Evolutionary conservation across 75 land plant species (phyloP), one percentile per base, ranked within the genome.

Genomic region (Picea glauca): DNA sequence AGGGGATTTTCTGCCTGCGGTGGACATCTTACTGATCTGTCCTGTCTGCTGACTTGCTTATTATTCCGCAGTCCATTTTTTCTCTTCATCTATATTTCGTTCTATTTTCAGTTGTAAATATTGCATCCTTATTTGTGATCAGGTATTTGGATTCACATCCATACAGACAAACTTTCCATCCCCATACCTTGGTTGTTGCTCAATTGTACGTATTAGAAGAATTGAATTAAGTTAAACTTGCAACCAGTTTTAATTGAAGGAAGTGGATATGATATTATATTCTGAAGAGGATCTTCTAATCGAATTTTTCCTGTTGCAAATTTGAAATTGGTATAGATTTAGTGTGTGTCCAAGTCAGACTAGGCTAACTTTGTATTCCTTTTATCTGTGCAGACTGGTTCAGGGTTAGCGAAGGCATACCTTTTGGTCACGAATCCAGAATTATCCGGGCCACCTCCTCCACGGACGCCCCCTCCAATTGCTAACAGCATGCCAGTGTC

Each of bases 391-490:
- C 89, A 94, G 97, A 83, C 81, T 67, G 85, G 84, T 72, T 46
- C 82, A 43, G 89, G 91, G 18, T 87, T 87, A 61, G 80, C 78
- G 0, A 87, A 88, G 65, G 90, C 91, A 11, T 96, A 83, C 81
- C 94, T 87, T 81, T 73, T 96, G 74, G 92, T 90, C 58, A 96
- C 99, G 62, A 70, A 82, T 80, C 82, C 93, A 50, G 92, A 91
- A 68, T 79, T 80, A 65, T 96, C 98, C 35, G 99, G 99, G 38
- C 89, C 95, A 74, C 87, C 95, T 81, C 99, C 99, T 43, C 56
- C 79, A 75, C 85, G 99, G 72, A 46, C 84, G 72, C 92, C 98
- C 14, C 98, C 98, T 78, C 80, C 82, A 59, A 54, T 85, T 65
- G 87, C 89, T 61, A 81, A 73, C 21, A 54, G 78, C 30, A 64